phyloP scores from a whole-genome alignment of 371 early-diverging fungal genomes.

The Actinomucor elegans region DNA sequence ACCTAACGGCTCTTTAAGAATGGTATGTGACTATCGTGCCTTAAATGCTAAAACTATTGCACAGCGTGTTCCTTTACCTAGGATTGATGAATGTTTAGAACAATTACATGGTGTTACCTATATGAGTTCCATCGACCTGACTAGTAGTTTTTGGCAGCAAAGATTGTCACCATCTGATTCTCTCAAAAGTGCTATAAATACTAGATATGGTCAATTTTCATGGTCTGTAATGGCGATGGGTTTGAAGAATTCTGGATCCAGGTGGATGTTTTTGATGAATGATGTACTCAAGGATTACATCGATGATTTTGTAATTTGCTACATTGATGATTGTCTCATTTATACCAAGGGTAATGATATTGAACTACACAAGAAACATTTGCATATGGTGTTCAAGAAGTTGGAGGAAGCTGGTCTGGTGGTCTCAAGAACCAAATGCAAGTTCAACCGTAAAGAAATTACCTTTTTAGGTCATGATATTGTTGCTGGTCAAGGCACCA shows the following conservation, averaged over 20 bases:
- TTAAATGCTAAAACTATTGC: constrained; percentile 45
- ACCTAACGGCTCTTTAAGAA: constrained; percentile 27
- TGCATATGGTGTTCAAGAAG: constrained; percentile 30
- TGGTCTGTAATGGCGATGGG: constrained; percentile 50
- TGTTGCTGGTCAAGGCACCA: constrained; percentile 28
- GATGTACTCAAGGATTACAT: constrained; percentile 26
- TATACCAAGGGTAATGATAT: too few relatives aligned
- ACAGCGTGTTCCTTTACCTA: constrained; percentile 45
- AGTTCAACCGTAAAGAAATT: constrained; percentile 33
- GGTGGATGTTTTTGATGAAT: constrained; percentile 42
- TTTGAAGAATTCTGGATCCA: constrained; percentile 41
- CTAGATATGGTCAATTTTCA: constrained; percentile 38
- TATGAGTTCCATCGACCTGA: constrained; percentile 53
- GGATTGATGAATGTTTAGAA: constrained; percentile 51
- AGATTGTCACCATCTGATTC: constrained; percentile 24
- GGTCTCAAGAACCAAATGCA: constrained; percentile 54
- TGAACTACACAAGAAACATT: constrained; percentile 37
- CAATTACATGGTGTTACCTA: constrained; percentile 22
- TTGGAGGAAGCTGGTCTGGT: constrained; percentile 24
- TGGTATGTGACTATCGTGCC: constrained; percentile 34
- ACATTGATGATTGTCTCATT: constrained; percentile 62
- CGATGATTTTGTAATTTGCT: constrained; percentile 39
- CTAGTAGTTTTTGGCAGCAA: constrained; percentile 42
- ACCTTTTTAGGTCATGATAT: constrained; percentile 42
- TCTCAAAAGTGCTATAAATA: constrained; percentile 28